Conservation (phyloP, 257 asterid genomes). For the Nicotiana otophora region DNA sequence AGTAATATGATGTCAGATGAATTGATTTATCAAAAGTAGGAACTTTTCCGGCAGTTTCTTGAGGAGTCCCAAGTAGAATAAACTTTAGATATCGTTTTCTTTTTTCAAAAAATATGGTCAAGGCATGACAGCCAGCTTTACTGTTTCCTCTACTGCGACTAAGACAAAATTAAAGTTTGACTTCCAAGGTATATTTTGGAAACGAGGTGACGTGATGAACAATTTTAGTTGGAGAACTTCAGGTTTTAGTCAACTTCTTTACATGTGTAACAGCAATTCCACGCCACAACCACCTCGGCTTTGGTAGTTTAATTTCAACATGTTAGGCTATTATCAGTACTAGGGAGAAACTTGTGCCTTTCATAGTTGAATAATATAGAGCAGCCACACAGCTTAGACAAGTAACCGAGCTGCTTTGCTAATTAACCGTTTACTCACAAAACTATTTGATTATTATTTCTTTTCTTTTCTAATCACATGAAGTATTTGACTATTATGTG, state of each 20-base stretch:
- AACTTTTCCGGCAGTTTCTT: constrained; percentile 31
- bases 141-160: constrained; percentile 12
- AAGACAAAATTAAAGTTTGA: background rate
- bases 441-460: background rate
- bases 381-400: background rate
- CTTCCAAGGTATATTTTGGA: background rate
- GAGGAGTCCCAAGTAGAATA: constrained; percentile 26
- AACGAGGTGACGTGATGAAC: background rate
- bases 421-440: background rate
- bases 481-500: background rate
- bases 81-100: background rate
- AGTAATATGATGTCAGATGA: background rate
- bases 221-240: background rate
- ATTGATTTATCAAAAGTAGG: constrained; percentile 8
- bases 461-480: background rate
- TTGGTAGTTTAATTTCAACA: background rate
- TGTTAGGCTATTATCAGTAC: background rate
- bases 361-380: background rate
- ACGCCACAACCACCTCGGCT: background rate
- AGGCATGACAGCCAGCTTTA: background rate
- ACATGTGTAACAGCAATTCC: background rate
- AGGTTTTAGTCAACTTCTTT: background rate
- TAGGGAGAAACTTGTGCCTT: background rate
- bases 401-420: background rate
- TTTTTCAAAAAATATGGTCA: background rate